A percentile compares a stretch with the other conserved stretches of the same genome.
Conservation (phyloP, 495 filamentous ascomycete genomes). For the Neurospora intermedia region DNA sequence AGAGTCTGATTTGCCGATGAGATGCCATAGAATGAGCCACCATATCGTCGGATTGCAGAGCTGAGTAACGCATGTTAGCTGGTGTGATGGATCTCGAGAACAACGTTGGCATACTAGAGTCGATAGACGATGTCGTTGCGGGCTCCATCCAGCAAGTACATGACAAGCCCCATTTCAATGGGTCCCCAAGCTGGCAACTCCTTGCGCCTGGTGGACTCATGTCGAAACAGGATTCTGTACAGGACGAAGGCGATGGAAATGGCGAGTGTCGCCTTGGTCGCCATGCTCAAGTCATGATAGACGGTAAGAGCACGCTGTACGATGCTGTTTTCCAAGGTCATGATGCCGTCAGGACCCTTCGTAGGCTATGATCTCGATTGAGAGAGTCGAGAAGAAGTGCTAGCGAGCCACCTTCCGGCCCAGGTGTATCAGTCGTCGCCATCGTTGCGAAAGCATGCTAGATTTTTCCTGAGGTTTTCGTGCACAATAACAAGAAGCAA, state of each 20-base stretch:
- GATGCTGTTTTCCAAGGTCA: not conserved
- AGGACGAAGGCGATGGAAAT: not conserved
- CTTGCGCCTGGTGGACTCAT: not conserved
- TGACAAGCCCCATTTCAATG: not conserved
- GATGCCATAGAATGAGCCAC: slow-evolving; percentile 4
- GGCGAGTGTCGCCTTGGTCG: not conserved
- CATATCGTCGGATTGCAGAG: not conserved
- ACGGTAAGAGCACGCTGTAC: not conserved
- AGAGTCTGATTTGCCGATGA: slow-evolving; percentile 1
- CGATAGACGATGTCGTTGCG: not conserved
- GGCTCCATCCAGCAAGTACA: not conserved
- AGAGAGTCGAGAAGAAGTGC: not conserved
- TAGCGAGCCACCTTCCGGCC: not conserved
- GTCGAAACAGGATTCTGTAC: not conserved
- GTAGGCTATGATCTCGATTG: not conserved
- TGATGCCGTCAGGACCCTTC: not conserved
- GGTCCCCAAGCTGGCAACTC: not conserved
- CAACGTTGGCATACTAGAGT: not conserved
- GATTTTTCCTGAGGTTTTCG: not conserved
- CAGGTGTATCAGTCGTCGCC: not conserved
- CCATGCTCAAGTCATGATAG: not conserved
- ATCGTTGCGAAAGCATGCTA: not conserved
- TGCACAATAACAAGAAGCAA: not conserved
- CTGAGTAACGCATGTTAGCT: not conserved
- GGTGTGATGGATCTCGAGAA: not conserved